These are phyloP conservation scores for Zymoseptoria pseudotritici DNA, from an alignment of 2,329 filamentous ascomycete species.

Conservation along the genomic window DNA sequence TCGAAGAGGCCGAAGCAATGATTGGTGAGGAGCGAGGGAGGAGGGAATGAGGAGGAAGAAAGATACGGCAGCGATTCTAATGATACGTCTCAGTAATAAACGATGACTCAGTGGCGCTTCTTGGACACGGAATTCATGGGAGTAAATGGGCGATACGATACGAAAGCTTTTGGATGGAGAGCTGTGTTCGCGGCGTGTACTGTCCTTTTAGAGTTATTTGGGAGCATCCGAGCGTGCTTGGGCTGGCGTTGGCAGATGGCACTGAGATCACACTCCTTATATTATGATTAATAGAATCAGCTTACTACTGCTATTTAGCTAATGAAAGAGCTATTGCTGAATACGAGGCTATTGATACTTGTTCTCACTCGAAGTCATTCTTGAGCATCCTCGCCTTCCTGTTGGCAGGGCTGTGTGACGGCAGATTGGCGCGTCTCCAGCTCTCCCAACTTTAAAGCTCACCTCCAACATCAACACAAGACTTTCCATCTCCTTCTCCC, in stretches of 20 bases:
- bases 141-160: background rate
- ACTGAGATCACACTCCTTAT: background rate
- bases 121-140: too few species aligned
- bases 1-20: constrained; percentile 17
- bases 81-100: background rate
- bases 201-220: background rate
- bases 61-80: background rate
- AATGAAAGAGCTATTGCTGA: background rate
- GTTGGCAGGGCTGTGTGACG: too few species aligned
- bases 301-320: background rate
- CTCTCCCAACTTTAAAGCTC: background rate
- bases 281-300: background rate
- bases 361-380: background rate
- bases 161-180: background rate
- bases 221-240: background rate
- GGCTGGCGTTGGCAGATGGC: background rate
- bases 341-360: background rate
- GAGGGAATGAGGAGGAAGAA: background rate
- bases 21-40: background rate
- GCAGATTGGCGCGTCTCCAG: background rate
- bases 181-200: background rate
- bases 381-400: background rate
- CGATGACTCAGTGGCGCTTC: background rate
- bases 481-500: background rate
- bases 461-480: background rate